Percentiles rank a stretch among this genome's conserved stretches.
These are phyloP conservation scores for Fusarium tanahbumbuense DNA, from an alignment of 2,329 filamentous ascomycete species.

Conservation along the genomic window DNA sequence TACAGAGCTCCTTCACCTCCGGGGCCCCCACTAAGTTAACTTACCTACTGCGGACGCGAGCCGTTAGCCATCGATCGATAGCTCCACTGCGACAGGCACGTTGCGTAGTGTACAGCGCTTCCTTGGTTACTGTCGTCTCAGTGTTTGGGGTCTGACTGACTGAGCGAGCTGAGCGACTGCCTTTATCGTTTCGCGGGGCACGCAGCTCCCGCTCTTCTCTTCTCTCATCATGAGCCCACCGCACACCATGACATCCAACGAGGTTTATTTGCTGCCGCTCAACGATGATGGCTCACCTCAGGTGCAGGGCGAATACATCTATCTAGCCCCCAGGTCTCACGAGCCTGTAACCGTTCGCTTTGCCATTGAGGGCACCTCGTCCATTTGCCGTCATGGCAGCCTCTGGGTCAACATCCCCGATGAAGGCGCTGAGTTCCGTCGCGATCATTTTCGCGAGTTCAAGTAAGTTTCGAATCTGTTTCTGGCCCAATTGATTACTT, in stretches of 20 bases:
- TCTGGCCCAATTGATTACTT: conserved; percentile 9
- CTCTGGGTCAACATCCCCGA: conserved; percentile 96
- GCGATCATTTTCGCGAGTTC: conserved; percentile 85
- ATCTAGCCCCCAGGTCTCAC: conserved; percentile 79
- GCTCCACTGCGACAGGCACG: conserved; percentile 37
- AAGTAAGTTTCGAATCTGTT: conserved; percentile 69
- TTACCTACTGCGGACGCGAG: conserved; percentile 31
- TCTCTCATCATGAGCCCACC: conserved; percentile 63
- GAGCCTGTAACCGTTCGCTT: conserved; percentile 87
- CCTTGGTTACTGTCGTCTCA: conserved; percentile 39
- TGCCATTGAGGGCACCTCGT: conserved; percentile 92
- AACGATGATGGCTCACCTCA: conserved; percentile 94
- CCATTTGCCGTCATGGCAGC: conserved; percentile 92
- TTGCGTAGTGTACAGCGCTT: conserved; percentile 34
- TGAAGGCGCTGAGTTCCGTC: conserved; percentile 78
- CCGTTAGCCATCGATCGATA: conserved; percentile 37
- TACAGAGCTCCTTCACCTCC: conserved; percentile 27
- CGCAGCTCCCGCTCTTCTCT: conserved; percentile 47
- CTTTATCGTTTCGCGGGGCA: conserved; percentile 46
- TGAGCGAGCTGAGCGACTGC: conserved; percentile 27
- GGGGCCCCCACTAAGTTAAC: conserved; percentile 32
- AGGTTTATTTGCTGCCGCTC: conserved; percentile 89
- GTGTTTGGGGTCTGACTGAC: conserved; percentile 13
- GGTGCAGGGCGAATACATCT: conserved; percentile 90
- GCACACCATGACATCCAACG: conserved; percentile 71